These are phyloP conservation scores for Fusarium continuum DNA, from an alignment of 2,329 filamentous ascomycete species.

Conservation along the genomic window DNA sequence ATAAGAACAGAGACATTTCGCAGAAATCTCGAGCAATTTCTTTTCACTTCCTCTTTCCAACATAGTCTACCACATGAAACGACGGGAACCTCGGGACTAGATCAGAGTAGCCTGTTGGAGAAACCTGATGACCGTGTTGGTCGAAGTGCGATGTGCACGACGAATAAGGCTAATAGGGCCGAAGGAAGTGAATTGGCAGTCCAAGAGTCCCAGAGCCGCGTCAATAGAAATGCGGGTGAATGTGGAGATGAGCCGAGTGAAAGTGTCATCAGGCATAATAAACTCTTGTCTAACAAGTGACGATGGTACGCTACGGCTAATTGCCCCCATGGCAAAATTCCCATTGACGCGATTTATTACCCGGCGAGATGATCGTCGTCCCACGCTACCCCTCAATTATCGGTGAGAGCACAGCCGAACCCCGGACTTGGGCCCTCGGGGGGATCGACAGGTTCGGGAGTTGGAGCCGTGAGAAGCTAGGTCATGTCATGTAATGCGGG, in stretches of 20 bases:
- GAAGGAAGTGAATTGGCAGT: constrained; percentile 17
- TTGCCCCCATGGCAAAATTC: constrained; percentile 20
- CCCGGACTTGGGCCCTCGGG: constrained; percentile 1
- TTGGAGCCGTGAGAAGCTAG: background rate
- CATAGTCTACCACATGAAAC: background rate
- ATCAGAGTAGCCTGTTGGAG: background rate
- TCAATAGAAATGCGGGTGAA: constrained; percentile 31
- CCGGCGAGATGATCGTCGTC: constrained; percentile 5
- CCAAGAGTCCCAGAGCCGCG: constrained; percentile 13
- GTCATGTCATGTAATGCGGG: constrained; percentile 17
- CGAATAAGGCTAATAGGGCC: constrained; percentile 11
- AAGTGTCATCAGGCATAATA: constrained; percentile 9
- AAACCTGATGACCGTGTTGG: background rate
- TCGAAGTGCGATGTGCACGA: background rate
- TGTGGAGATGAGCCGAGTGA: constrained; percentile 14
- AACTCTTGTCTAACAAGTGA: background rate
- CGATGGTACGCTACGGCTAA: constrained; percentile 24
- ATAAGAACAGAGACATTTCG: background rate
- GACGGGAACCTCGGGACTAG: background rate
- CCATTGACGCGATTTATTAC: constrained; percentile 30
- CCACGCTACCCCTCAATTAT: constrained; percentile 27
- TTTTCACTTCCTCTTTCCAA: background rate
- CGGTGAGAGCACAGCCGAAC: constrained; percentile 26
- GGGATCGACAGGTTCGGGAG: constrained; percentile 21
- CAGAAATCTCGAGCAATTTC: background rate